A percentile compares a stretch with the other conserved stretches of the same genome.
Conservation (phyloP, 2,329 filamentous ascomycete species). For the Claviceps citrina region DNA sequence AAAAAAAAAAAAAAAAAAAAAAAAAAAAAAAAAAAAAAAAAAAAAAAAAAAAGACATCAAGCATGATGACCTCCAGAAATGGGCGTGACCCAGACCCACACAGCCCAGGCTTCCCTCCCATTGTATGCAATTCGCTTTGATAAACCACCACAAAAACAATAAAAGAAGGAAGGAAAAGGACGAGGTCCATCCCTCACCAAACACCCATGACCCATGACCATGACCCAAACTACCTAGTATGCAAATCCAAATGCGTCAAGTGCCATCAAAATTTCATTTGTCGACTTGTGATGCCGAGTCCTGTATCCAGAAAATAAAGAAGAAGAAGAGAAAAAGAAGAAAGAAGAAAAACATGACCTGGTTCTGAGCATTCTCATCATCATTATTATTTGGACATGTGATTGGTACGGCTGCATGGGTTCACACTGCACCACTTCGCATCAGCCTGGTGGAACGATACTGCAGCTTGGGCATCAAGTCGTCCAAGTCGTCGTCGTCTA, state of each 20-base stretch:
- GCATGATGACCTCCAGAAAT: not conserved
- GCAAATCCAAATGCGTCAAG: not conserved
- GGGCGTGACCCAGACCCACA: not conserved
- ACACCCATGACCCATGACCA: not conserved
- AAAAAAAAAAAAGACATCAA: too few relatives aligned
- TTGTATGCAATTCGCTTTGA: not conserved
- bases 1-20: not conserved
- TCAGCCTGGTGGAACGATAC: conserved; percentile 27
- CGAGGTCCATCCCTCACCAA: not conserved
- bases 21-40: too few relatives aligned
- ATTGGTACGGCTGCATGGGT: not conserved
- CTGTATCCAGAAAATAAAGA: not conserved
- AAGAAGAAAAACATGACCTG: not conserved
- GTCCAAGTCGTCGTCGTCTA: conserved; percentile 28
- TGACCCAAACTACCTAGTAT: not conserved
- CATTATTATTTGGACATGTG: not conserved
- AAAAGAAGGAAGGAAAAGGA: not conserved
- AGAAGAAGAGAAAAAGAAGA: not conserved
- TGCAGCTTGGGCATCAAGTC: conserved; percentile 24
- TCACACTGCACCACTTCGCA: conserved; percentile 17
- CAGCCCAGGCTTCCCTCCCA: not conserved
- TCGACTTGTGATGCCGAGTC: not conserved
- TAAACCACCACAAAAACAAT: not conserved
- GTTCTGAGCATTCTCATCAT: not conserved
- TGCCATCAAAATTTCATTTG: not conserved